These are phyloP conservation scores for Hypoxylon rickii DNA, from an alignment of 495 filamentous ascomycete genomes.

Conservation along the genomic window DNA sequence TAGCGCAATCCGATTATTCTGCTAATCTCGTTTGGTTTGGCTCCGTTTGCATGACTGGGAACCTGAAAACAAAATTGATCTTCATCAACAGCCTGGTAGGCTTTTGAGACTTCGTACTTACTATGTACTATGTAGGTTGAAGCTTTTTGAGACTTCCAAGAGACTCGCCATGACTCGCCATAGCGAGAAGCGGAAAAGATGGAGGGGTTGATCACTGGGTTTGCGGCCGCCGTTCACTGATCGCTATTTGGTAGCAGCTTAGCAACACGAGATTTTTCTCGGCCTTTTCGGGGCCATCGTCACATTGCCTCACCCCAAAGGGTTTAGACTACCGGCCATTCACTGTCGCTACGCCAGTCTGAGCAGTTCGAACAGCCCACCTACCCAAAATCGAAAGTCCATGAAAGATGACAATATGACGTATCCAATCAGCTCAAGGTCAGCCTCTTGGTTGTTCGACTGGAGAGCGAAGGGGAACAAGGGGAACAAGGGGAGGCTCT, in stretches of 20 bases:
- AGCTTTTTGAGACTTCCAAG: no score
- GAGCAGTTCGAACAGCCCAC: constrained; percentile 11
- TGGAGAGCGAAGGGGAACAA: no score
- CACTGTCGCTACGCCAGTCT: constrained; percentile 24
- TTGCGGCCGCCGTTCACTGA: no score
- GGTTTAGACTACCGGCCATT: constrained; percentile 21
- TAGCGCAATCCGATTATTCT: no score
- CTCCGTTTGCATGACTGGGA: no score
- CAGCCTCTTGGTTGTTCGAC: constrained; percentile 28
- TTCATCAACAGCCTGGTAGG: no score
- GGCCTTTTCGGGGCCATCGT: constrained; percentile 34
- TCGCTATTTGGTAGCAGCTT: constrained; percentile 11
- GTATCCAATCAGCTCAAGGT: constrained; percentile 28
- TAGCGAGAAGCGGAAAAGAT: background rate
- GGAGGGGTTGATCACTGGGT: constrained; percentile 1
- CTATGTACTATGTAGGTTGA: no score
- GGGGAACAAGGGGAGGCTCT: constrained; percentile 26
- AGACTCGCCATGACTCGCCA: no score
- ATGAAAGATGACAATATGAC: constrained; percentile 39
- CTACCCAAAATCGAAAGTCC: constrained; percentile 35
- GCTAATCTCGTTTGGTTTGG: no score
- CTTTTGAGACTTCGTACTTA: no score
- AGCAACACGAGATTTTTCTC: constrained; percentile 42
- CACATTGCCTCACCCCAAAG: constrained; percentile 18
- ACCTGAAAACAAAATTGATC: no score